Evolutionary conservation across 768 basidiomycete genomes (phyloP), one percentile per base, ranked within the genome.

Genomic region (Kwoniella newhampshirensis): DNA sequence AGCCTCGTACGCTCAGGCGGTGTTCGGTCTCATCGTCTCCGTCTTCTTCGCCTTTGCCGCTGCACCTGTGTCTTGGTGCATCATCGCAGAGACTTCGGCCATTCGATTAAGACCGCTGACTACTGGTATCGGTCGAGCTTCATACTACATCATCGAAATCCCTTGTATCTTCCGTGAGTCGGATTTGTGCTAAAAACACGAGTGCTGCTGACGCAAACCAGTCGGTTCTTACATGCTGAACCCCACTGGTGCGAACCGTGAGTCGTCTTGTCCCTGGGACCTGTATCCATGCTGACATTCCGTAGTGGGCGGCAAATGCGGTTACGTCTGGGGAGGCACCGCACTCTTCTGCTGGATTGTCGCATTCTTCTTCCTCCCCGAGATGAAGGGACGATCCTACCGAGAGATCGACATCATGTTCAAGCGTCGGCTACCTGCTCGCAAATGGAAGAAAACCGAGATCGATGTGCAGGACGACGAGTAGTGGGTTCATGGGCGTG

Each of bases 391-490:
- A 18, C 54, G 75, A 49, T 68, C 71, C 2, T 75, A 73, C 64
- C 62, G 70, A 40, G 73, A 77, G 54, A 57, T 76, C 39, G 76
- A 77, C 57, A 74, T 76, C 45, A n/a, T 77, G 43, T 77, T 76
- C 64, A 62, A 62, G 49, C 62, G 67, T n/a, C 54, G 54, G 21
- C 45, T 74, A 9, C 39, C 67, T 3, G 73, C 76, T 4, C 54
- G 76, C n/a, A 50, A 70, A 32, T 77, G 73, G 51, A 36, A 30
- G 8, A 51, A 27, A 54, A 71, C 71, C 4, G 51, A 62, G 15
- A 66, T 77, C 50, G 53, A 57, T 9, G 30, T 63, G 1, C 40
- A 66, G 21, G 68, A 70, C 8, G 63, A 70, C 42, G 54, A 64
- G 39, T 70, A 70, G 63, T n/a, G n/a, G n/a, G n/a, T n/a, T n/a